Percentiles rank a stretch among this genome's conserved stretches.
Evolutionary conservation across 371 early-diverging fungal species (phyloP).

Genomic region (Actinomucor elegans): DNA sequence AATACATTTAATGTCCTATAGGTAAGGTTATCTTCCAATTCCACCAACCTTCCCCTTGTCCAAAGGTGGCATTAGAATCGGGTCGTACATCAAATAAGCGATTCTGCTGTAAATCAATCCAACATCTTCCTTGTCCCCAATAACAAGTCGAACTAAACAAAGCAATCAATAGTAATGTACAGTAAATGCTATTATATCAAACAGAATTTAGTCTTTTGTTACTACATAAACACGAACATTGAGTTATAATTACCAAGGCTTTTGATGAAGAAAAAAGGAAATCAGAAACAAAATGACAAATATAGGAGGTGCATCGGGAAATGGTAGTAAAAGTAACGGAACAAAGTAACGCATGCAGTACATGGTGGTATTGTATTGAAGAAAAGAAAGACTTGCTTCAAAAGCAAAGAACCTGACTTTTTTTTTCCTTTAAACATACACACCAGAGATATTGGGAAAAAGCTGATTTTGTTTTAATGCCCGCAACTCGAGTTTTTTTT

Average conservation of each 20-base stretch:
- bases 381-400: neutral
- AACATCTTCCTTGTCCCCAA: constrained; percentile 72
- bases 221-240: neutral
- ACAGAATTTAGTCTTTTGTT: neutral
- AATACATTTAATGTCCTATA: constrained; percentile 21
- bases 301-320: constrained; percentile 68
- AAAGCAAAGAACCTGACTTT: too few relatives aligned
- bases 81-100: constrained; percentile 41
- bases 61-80: constrained; percentile 48
- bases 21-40: constrained; percentile 51
- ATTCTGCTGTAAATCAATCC: constrained; percentile 57
- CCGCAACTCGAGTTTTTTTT: too few relatives aligned
- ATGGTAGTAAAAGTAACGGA: constrained; percentile 63
- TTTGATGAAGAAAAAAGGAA: constrained; percentile 65
- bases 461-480: too few relatives aligned
- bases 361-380: constrained; percentile 28
- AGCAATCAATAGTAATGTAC: constrained; percentile 60
- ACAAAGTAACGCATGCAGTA: constrained; percentile 67
- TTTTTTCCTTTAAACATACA: too few relatives aligned
- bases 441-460: too few relatives aligned
- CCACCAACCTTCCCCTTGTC: constrained; percentile 54
- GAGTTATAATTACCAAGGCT: constrained; percentile 56
- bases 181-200: constrained; percentile 51
- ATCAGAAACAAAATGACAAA: constrained; percentile 62
- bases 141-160: constrained; percentile 67